Evolutionary conservation across 2,329 filamentous ascomycete species (phyloP).

Genomic region (Fusarium bulbicola): DNA sequence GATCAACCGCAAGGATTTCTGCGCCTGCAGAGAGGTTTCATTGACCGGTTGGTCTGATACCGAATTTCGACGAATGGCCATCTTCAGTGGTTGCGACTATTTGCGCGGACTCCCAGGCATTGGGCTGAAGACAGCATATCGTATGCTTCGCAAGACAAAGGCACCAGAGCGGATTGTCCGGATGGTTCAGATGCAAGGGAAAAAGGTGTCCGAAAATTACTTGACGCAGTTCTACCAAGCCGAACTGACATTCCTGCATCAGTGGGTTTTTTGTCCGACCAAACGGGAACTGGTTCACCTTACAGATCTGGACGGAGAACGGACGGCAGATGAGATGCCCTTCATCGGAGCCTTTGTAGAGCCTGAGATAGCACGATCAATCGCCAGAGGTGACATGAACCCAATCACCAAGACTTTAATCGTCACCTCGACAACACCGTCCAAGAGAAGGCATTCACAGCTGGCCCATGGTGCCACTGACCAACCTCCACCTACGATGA

Average conservation of each 20-base stretch:
- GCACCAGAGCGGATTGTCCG: constrained; percentile 83
- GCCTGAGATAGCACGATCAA: constrained; percentile 72
- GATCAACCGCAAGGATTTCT: constrained; percentile 89
- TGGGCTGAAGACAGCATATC: constrained; percentile 92
- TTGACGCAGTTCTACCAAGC: constrained; percentile 83
- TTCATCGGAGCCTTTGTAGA: constrained; percentile 83
- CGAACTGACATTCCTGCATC: constrained; percentile 91
- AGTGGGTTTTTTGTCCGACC: constrained; percentile 90
- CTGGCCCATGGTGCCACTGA: constrained; percentile 34
- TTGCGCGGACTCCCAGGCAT: constrained; percentile 85
- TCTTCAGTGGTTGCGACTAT: constrained; percentile 96
- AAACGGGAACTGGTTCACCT: constrained; percentile 77
- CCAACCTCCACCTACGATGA: constrained; percentile 48
- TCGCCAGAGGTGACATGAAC: constrained; percentile 85
- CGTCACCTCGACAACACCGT: constrained; percentile 52
- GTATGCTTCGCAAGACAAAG: constrained; percentile 89
- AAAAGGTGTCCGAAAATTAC: constrained; percentile 85
- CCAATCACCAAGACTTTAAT: constrained; percentile 85
- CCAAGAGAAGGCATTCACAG: constrained; percentile 55
- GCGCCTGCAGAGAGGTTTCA: constrained; percentile 86
- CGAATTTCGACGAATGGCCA: constrained; percentile 95
- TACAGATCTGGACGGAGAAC: constrained; percentile 69
- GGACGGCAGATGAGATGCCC: constrained; percentile 75
- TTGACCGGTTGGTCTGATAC: constrained; percentile 90
- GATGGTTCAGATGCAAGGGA: constrained; percentile 88